Base-by-base conservation (phyloP, 495 filamentous ascomycete species). In the Xylaria flabelliformis region DNA sequence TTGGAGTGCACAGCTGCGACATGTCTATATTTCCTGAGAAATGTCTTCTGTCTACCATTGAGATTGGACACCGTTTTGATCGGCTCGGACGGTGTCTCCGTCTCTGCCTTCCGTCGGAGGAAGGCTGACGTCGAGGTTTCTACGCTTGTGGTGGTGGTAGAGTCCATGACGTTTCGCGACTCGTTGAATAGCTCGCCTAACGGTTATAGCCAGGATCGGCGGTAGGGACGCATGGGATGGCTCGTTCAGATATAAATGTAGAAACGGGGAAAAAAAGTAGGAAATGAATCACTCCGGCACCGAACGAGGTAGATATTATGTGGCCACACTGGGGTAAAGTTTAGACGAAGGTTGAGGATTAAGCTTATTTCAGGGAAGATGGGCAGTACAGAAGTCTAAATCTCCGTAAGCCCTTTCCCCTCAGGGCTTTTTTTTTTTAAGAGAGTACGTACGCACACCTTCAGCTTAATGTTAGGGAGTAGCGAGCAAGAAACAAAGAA, bases 1-100 rank as follows among this genome's bases (percentile, higher is more conserved):
- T 87, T 73, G 13, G 91, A 90, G 81, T 99, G 96, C 53, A 95
- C 89, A 15, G 94, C 94, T 73, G 91, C 92, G 64, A 95, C 87
- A 89, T 99, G 96, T 70, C 91, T 91, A 83, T 97, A 98, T 80
- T 92, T 93, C 29, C 59, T 77, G n/a, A 74, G 32, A 44, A 64
- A 42, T 42, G 64, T 69, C 8, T 71, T 74, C 51, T 76, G 69
- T 58, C 63, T 51, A 55, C 65, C 64, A 26, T 63, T 61, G 1
- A 34, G 34, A 24, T 46, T 62, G 12, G 73, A 29, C 42, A 41
- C 41, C 17, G 67, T 34, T 10, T 19, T 69, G 1, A 44, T 68
- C 13, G 39, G 44, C 29, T 44, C 63, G 2, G 66, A 8, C 44
- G 26, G 5, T 46, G 32, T 44, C 44, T 71, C 70, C 51, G 48